Evolutionary conservation across 2,329 filamentous ascomycete species (phyloP), one percentile per base, ranked within the genome.

Genomic region (Escovopsis weberi): DNA sequence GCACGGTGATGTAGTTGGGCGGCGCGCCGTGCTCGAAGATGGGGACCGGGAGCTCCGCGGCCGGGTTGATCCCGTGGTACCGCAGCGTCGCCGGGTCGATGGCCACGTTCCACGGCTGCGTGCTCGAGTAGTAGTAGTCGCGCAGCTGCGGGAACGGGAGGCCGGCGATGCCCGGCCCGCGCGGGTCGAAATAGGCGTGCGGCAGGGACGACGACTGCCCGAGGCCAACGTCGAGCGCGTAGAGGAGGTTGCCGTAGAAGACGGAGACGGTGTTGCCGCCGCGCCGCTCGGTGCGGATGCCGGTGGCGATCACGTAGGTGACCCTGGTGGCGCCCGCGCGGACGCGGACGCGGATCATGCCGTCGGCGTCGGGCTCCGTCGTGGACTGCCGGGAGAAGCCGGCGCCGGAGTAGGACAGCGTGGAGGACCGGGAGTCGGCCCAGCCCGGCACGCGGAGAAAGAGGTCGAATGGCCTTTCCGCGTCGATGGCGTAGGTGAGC

Each of bases 241-340:
- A 70, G 0, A 69, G 59, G 1, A 70, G 51, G 1, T 64, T 53
- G 1, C 66, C 66, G 35, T 62, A 59, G 45, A 67, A 66, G 11
- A 70, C 56, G 10, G 63, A 53, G 4, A 67, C 57, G 1, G 64
- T 64, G 40, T 63, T 53, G 44, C 63, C 49, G 3, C 48, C 30
- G 12, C 55, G 51, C 3, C 44, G 32, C 26, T 55, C 50, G 2
- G 54, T 47, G 7, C 50, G 48, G 2, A 58, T 45, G 2, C 38
- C 34, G 1, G 50, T 48, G 3, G 39, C 33, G 11, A 57, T 48
- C 10, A 26, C 44, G 36, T 50, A 51, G 6, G 26, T 47, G 34
- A 56, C 32, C 19, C 46, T 47, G 4, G 51, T 47, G 34, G 44
- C 38, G 35, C 49, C 52, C 4, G 50, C 42, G 23, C 43, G 30